Base-by-base conservation (phyloP, 805 yeast genomes). In the Starmerella sp. region DNA sequence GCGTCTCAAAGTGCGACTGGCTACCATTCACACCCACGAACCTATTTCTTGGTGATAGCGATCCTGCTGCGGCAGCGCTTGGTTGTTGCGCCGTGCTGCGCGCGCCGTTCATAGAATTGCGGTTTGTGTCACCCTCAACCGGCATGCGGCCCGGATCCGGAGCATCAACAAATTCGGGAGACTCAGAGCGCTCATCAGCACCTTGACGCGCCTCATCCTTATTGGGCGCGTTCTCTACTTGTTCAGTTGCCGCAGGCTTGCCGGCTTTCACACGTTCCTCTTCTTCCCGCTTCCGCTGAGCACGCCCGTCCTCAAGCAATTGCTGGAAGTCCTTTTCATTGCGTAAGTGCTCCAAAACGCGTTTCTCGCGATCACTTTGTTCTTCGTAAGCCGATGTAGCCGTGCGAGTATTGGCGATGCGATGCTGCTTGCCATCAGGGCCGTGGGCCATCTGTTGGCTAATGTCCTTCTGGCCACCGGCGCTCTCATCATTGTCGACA, bases 371-470 rank as follows among this genome's bases (percentile, higher is more conserved):
- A 14, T 51, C 54, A 15, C 48, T 22, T 57, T 61, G 64, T 32
- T 58, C 55, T 30, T 50, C 17, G 17, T 54, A 35, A 5, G 44
- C 48, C 32, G 37, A 15, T 49, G 54, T 37, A 13, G 32, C 30
- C 13, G 63, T 61, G 32, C 54, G 55, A 15, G 63, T 61, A 53
- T 51, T 53, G 15, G 61, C 62, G 10, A 60, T n/a, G 8, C 62
- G 53, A 30, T 56, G 48, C 13, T 32, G 48, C 13, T 32, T 14
- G 36, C 51, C 48, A 17, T 13, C 8, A 13, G 29, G 37, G 28
- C 53, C 29, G 35, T 9, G 15, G 10, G 29, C 29, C 39, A 6
- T 28, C 14, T 10, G 36, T 47, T 28, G n/a, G 35, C 35, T 38
- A 44, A 10, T n/a, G 5, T 53, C 15, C 39, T 34, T 10, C 32